These are phyloP conservation scores for Boeremia exigua DNA, from an alignment of 2,329 filamentous ascomycete species.

Conservation along the genomic window DNA sequence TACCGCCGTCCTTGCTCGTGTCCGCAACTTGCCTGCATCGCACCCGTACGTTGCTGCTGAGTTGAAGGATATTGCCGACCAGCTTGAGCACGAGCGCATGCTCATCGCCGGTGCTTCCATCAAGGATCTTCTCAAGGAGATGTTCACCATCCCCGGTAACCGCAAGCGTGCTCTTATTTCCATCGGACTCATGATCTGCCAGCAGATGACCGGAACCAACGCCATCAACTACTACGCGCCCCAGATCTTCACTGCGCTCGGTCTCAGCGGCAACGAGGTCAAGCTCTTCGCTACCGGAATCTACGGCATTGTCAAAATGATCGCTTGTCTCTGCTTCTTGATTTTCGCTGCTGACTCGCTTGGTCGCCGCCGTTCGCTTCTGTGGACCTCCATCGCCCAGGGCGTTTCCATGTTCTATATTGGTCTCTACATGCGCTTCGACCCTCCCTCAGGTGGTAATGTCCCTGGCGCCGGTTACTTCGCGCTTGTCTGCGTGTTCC, in stretches of 20 bases:
- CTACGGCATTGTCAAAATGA: slow-evolving; percentile 75
- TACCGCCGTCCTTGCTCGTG: slow-evolving; percentile 59
- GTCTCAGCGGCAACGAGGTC: slow-evolving; percentile 62
- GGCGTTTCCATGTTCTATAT: slow-evolving; percentile 71
- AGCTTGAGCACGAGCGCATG: slow-evolving; percentile 61
- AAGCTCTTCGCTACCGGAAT: slow-evolving; percentile 76
- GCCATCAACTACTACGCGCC: slow-evolving; percentile 70
- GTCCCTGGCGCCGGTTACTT: slow-evolving; percentile 73
- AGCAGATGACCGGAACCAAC: slow-evolving; percentile 71
- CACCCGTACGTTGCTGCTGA: slow-evolving; percentile 48
- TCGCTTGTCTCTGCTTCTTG: slow-evolving; percentile 68
- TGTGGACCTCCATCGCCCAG: slow-evolving; percentile 70
- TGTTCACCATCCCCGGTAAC: slow-evolving; percentile 57
- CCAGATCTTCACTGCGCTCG: slow-evolving; percentile 70
- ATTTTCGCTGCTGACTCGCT: slow-evolving; percentile 72
- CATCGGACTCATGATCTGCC: slow-evolving; percentile 69
- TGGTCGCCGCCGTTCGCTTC: slow-evolving; percentile 66
- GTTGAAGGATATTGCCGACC: slow-evolving; percentile 46
- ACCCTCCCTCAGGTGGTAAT: slow-evolving; percentile 59
- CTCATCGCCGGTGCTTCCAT: slow-evolving; percentile 59
- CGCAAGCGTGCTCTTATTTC: slow-evolving; percentile 69
- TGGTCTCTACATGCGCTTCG: slow-evolving; percentile 71
- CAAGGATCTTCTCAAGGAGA: slow-evolving; percentile 48
- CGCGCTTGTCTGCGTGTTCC: slow-evolving; percentile 73
- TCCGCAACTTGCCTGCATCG: slow-evolving; percentile 59